Conservation (phyloP, 2,329 filamentous ascomycete species). For the Colletotrichum lentis region DNA sequence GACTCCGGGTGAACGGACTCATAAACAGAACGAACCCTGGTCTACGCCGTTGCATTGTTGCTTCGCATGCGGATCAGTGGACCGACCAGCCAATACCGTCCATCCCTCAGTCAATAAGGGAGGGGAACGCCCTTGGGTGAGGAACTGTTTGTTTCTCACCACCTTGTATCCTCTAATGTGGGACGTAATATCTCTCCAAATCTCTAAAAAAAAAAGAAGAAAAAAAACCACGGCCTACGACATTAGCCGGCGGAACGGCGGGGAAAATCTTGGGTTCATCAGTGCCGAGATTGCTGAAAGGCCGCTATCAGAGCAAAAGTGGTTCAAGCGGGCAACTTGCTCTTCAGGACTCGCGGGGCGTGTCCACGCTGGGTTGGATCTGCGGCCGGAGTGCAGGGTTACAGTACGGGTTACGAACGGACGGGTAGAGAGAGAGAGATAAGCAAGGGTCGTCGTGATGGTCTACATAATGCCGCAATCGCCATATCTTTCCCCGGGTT, state of each 20-base stretch:
- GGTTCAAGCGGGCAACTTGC: constrained; percentile 12
- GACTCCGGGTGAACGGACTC: background rate
- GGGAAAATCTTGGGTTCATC: background rate
- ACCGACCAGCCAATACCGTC: background rate
- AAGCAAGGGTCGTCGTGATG: constrained; percentile 31
- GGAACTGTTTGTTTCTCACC: constrained; percentile 5
- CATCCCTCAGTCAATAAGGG: background rate
- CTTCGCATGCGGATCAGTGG: background rate
- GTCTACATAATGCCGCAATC: background rate
- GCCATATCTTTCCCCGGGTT: constrained; percentile 7
- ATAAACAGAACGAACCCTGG: constrained; percentile 5
- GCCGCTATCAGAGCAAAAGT: background rate
- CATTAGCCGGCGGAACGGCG: background rate
- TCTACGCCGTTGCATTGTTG: constrained; percentile 14
- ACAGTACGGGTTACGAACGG: background rate
- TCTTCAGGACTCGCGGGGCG: constrained; percentile 2
- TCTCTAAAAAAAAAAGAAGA: background rate
- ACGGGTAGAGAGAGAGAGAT: constrained; percentile 11
- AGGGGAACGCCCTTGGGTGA: background rate
- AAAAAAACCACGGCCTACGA: background rate
- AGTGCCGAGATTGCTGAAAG: background rate
- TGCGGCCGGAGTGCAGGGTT: constrained; percentile 2
- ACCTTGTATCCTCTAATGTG: background rate
- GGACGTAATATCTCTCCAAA: constrained; percentile 34
- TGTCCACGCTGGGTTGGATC: constrained; percentile 3